Evolutionary conservation across 495 filamentous ascomycete species (phyloP), one percentile per base, ranked within the genome.

Genomic region (Penicillium paxilli): DNA sequence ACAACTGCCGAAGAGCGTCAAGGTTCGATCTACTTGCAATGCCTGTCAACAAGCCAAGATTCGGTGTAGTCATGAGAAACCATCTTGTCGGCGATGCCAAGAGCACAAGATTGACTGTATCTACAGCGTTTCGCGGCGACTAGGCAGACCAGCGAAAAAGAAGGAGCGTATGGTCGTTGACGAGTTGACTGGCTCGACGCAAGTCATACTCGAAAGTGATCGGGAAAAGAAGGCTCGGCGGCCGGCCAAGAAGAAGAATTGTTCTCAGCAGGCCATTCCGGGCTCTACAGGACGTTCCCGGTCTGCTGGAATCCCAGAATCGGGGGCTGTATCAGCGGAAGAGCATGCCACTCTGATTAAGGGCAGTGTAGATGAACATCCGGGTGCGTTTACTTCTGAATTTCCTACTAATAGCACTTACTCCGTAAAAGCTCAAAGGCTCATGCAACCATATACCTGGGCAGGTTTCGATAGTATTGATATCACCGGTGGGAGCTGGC

Each of bases 21-120:
- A 76, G 47, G 66, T 77, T 32, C 74, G 76, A 45, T 70, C 69
- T 1, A 78, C 76, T 0, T 80, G 77, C 59, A 78, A 80, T 51
- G 68, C 74, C 16, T 80, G 76, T 30, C 74, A 78, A 41, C 68
- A 78, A 44, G 73, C 71, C 11, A 80, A 80, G 47, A 72, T 80
- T 19, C 68, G 75, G n/a, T 80, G 77, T 60, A 74, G 73, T 30
- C 75, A 76, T 49, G 73, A 79, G 49, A 75, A 71, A 28, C 74
- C 72, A 11, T 67, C 68, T 2, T 80, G 77, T 49, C 67, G 65
- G 12, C 60, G 76, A 52, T 80, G 77, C 30, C 63, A 69, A 37
- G 77, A 67, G 33, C 73, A 77, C 24, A 70, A 73, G 11, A 62
- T 75, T 12, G 60, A 63, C 2, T 80, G 77, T 41, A 57, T 78